Evolutionary conservation across 1,284 basidiomycete genomes (phyloP).

Genomic region (Naganishia liquefaciens): DNA sequence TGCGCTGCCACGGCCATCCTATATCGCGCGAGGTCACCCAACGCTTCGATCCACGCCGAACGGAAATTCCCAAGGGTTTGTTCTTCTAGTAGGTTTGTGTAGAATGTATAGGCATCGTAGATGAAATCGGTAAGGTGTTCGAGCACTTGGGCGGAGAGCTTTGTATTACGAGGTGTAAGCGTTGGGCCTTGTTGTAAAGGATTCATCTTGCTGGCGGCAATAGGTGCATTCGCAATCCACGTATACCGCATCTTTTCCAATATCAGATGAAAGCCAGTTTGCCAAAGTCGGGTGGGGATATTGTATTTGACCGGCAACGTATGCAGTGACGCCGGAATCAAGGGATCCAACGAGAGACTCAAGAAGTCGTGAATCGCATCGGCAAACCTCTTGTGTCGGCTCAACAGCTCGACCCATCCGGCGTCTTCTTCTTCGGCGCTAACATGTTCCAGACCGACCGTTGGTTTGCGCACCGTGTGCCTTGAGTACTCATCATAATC

Average conservation of each 20-base stretch:
- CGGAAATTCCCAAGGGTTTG: conserved; percentile 70
- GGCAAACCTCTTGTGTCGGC: conserved; percentile 66
- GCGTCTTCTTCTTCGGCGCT: conserved; percentile 31
- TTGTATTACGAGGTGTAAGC: conserved; percentile 34
- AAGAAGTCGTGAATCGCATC: conserved; percentile 87
- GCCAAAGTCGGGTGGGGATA: conserved; percentile 91
- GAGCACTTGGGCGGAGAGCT: conserved; percentile 43
- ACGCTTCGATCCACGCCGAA: conserved; percentile 87
- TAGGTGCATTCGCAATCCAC: conserved; percentile 58
- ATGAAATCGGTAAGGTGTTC: conserved; percentile 88
- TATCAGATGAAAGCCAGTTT: conserved; percentile 82
- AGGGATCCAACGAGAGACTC: conserved; percentile 78
- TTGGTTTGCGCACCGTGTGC: conserved; percentile 4
- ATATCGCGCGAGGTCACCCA: conserved; percentile 92
- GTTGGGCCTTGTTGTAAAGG: conserved; percentile 28
- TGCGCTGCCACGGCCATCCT: conserved; percentile 79
- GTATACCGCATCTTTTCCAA: conserved; percentile 85
- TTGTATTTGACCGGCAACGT: conserved; percentile 91
- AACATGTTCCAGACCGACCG: not conserved
- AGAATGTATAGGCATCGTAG: conserved; percentile 92
- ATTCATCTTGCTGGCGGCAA: conserved; percentile 9
- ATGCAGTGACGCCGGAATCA: conserved; percentile 80
- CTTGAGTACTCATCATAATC: conserved; percentile 30
- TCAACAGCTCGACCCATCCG: conserved; percentile 52
- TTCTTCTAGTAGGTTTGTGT: conserved; percentile 85